Evolutionary conservation across 164 flowering plant species (phyloP).

Genomic region (Liriodendron chinense): DNA sequence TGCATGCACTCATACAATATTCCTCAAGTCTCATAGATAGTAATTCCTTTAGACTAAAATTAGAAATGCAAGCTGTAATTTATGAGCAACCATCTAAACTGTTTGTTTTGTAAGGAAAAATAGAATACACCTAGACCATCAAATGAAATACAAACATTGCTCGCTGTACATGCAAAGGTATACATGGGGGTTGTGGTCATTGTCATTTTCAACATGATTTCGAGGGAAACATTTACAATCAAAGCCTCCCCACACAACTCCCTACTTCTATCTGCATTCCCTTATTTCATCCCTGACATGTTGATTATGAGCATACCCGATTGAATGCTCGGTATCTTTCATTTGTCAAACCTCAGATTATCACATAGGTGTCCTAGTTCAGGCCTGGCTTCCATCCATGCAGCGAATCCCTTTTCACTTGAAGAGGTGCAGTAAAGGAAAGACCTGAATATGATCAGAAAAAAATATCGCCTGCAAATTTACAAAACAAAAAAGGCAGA

Average conservation of each 20-base stretch:
- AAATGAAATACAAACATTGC: not conserved
- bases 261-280: not conserved
- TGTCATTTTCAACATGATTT: not conserved
- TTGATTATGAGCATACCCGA: not conserved
- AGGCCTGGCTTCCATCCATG: slow-evolving; percentile 85
- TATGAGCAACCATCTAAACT: too few relatives aligned
- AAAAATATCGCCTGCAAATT: slow-evolving; percentile 84
- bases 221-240: not conserved
- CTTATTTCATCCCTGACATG: not conserved
- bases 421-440: slow-evolving; percentile 67
- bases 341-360: slow-evolving; percentile 68
- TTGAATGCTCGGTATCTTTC: slow-evolving; percentile 9
- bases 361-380: slow-evolving; percentile 88
- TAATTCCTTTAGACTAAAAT: too few relatives aligned
- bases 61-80: too few relatives aligned
- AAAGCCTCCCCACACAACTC: not conserved
- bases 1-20: too few relatives aligned
- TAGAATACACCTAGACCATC: too few relatives aligned
- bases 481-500: not conserved
- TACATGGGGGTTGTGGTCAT: not conserved
- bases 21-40: too few relatives aligned
- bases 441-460: slow-evolving; percentile 78
- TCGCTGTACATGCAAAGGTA: not conserved
- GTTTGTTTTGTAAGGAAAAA: too few relatives aligned
- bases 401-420: slow-evolving; percentile 45